A percentile compares a stretch with the other conserved stretches of the same genome.
phyloP scores from a whole-genome alignment of 306 rosid species.

The Prunus mongolica region DNA sequence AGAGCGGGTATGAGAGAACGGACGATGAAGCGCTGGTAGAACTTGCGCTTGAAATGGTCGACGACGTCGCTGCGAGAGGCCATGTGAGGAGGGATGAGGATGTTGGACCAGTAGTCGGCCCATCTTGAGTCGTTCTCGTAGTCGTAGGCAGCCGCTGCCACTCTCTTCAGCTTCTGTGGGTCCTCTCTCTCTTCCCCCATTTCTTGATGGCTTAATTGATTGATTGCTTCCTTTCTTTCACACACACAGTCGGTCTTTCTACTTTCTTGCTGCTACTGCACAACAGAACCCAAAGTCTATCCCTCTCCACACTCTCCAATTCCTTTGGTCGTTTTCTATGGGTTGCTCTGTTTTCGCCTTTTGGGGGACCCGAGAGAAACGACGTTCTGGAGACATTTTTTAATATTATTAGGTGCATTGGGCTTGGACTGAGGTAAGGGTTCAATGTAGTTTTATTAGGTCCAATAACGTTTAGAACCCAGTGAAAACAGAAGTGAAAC shows the following conservation, averaged over 20 bases:
- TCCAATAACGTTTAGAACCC: background rate
- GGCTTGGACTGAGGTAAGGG: background rate
- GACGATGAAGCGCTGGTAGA: slow-evolving; percentile 78
- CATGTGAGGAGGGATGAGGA: slow-evolving; percentile 85
- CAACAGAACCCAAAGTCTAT: background rate
- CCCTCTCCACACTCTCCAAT: background rate
- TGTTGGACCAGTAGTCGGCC: slow-evolving; percentile 88
- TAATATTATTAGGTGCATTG: background rate
- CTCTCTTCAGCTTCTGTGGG: slow-evolving; percentile 65
- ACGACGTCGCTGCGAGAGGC: slow-evolving; percentile 67
- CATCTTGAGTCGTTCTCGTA: slow-evolving; percentile 84
- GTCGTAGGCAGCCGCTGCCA: slow-evolving; percentile 81
- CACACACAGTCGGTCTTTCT: background rate
- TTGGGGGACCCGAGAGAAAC: background rate
- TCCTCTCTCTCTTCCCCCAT: slow-evolving; percentile 78
- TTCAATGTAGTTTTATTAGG: background rate
- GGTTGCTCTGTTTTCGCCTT: background rate
- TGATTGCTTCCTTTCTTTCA: background rate
- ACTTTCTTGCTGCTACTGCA: background rate
- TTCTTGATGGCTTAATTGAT: background rate
- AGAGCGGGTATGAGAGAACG: slow-evolving; percentile 19
- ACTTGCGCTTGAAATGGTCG: slow-evolving; percentile 83
- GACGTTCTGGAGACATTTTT: background rate
- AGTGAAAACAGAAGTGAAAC: too few relatives aligned
- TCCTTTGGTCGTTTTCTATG: background rate